Conservation (phyloP, 1,284 basidiomycete species). For the Leucoagaricus sp. region DNA sequence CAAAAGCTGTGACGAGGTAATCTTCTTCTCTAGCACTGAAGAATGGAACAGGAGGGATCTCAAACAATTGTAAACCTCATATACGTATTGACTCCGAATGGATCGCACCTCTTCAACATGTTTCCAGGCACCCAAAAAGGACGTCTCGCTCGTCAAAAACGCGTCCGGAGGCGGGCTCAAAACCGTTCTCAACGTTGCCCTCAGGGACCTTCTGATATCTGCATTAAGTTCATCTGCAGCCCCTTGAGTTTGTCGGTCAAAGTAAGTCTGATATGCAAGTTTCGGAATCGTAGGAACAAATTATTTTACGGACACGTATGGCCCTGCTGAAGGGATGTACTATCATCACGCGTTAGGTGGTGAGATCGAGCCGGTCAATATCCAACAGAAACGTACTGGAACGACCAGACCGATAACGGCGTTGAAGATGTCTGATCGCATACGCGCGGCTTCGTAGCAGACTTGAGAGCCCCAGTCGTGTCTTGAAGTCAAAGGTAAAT, state of each 20-base stretch:
- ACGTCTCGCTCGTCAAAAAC: constrained; percentile 50
- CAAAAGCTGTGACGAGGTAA: constrained; percentile 64
- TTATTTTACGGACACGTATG: constrained; percentile 46
- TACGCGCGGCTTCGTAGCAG: constrained; percentile 66
- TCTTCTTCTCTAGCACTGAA: constrained; percentile 60
- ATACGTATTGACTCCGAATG: neutral
- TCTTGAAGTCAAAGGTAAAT: constrained; percentile 34
- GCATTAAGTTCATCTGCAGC: constrained; percentile 54
- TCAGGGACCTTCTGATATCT: constrained; percentile 55
- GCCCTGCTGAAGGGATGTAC: constrained; percentile 53
- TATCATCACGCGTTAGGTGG: constrained; percentile 23
- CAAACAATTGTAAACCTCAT: neutral
- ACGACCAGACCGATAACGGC: constrained; percentile 61
- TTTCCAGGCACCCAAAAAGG: constrained; percentile 54
- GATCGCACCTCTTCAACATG: constrained; percentile 39
- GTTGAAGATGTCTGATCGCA: constrained; percentile 60
- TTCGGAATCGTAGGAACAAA: constrained; percentile 46
- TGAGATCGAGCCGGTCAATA: neutral
- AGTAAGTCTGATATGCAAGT: constrained; percentile 64
- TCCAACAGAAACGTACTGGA: constrained; percentile 41
- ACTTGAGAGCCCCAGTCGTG: constrained; percentile 73
- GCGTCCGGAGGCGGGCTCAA: constrained; percentile 52
- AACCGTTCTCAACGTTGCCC: constrained; percentile 52
- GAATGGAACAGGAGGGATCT: constrained; percentile 65
- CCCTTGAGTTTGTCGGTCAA: constrained; percentile 45